Evolutionary conservation across 441 rosid genomes (phyloP).

Genomic region (Erysimum cheiri): DNA sequence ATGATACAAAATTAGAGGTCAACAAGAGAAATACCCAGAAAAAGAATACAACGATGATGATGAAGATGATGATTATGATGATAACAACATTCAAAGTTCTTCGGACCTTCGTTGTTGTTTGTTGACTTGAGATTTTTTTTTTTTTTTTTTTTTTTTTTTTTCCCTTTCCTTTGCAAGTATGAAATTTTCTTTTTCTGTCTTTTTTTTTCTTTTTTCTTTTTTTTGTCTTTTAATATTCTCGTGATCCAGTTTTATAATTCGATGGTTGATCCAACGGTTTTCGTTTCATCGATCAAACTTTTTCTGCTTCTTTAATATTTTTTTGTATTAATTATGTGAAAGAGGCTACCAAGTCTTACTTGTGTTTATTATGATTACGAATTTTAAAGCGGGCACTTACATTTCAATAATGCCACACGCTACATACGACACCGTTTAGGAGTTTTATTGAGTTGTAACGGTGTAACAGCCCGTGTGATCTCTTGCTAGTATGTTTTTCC

Average conservation of each 20-base stretch:
- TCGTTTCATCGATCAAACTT: slow-evolving; percentile 15
- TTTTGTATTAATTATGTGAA: background rate
- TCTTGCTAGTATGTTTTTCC: no score
- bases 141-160: slow-evolving; percentile 7
- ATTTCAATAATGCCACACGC: background rate
- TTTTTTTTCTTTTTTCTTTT: background rate
- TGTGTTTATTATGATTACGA: slow-evolving; percentile 28
- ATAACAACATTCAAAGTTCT: slow-evolving; percentile 42
- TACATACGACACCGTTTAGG: background rate
- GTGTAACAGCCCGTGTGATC: no score
- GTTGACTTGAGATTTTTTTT: slow-evolving; percentile 39
- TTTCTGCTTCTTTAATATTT: no score
- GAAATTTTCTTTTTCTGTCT: slow-evolving; percentile 1
- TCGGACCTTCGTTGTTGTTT: slow-evolving; percentile 48
- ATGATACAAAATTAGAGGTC: slow-evolving; percentile 32
- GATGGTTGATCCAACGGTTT: slow-evolving; percentile 43
- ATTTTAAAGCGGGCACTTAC: slow-evolving; percentile 28
- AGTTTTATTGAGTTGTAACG: no score
- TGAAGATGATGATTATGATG: slow-evolving; percentile 23
- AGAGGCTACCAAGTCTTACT: slow-evolving; percentile 31
- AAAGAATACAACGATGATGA: slow-evolving; percentile 33
- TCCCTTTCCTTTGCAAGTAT: slow-evolving; percentile 37
- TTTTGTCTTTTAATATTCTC: slow-evolving; percentile 20
- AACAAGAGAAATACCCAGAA: slow-evolving; percentile 40
- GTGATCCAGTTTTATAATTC: slow-evolving; percentile 41